phyloP scores from a whole-genome alignment of 192 early-diverging fungal species.

The Coemansia umbellata region DNA sequence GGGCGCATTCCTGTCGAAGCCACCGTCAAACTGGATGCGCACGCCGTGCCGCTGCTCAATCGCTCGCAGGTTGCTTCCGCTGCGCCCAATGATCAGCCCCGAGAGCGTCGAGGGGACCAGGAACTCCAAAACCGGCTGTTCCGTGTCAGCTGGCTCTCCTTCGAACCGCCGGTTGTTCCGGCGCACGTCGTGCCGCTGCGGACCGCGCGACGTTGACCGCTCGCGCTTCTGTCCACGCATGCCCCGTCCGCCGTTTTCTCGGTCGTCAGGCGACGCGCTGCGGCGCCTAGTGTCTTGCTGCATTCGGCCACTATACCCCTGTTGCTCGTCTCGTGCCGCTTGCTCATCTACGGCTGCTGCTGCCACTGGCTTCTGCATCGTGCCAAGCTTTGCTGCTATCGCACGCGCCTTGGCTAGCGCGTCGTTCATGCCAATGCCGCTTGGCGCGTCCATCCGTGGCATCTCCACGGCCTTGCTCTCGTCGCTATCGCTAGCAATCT shows the following conservation, averaged over 20 bases:
- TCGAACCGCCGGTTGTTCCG: slow-evolving; percentile 19
- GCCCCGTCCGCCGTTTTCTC: background rate
- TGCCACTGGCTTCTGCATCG: slow-evolving; percentile 23
- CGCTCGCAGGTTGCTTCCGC: slow-evolving; percentile 72
- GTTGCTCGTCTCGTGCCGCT: background rate
- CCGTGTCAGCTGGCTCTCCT: background rate
- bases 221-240: slow-evolving; percentile 24
- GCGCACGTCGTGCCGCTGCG: background rate
- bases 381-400: slow-evolving; percentile 66
- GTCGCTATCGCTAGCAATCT: background rate
- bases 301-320: too few relatives aligned
- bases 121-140: slow-evolving; percentile 42
- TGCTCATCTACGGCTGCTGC: slow-evolving; percentile 1
- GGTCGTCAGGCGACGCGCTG: slow-evolving; percentile 32
- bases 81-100: slow-evolving; percentile 77
- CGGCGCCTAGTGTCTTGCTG: too few relatives aligned
- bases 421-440: slow-evolving; percentile 53
- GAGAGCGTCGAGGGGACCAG: slow-evolving; percentile 62
- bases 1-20: slow-evolving; percentile 15
- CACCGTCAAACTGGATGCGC: slow-evolving; percentile 66
- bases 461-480: background rate
- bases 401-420: slow-evolving; percentile 74
- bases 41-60: slow-evolving; percentile 72
- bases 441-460: background rate
- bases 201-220: slow-evolving; percentile 5